phyloP scores from a whole-genome alignment of 2,329 filamentous ascomycete genomes.

The Capronia americana region DNA sequence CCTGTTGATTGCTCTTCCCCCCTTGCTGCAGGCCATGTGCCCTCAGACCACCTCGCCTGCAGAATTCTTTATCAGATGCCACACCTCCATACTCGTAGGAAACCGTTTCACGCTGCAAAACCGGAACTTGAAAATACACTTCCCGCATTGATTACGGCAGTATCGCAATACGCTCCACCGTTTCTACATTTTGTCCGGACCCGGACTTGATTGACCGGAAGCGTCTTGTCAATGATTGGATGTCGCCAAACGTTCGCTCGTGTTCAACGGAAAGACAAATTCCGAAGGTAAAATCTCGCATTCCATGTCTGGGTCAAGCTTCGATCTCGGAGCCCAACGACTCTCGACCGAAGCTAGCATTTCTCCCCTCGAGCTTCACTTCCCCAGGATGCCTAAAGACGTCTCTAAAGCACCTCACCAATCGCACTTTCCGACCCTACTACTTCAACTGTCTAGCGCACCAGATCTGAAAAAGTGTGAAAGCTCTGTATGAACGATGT shows the following conservation, averaged over 20 bases:
- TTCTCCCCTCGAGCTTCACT: conserved; percentile 5
- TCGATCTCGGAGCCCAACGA: conserved; percentile 10
- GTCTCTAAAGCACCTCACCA: conserved; percentile 5
- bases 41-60: conserved; percentile 3
- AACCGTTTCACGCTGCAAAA: not conserved
- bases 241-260: not conserved
- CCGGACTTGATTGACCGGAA: not conserved
- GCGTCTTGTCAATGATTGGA: not conserved
- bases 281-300: not conserved
- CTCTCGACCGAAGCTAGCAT: not conserved
- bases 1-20: not conserved
- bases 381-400: conserved; percentile 18
- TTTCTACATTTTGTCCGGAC: not conserved
- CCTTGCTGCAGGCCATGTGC: conserved; percentile 3
- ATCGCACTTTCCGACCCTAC: conserved; percentile 6
- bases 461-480: not conserved
- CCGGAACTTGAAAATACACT: not conserved
- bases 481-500: not conserved
- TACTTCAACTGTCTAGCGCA: conserved; percentile 16
- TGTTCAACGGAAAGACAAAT: not conserved
- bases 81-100: not conserved
- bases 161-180: not conserved
- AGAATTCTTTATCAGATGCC: conserved; percentile 1
- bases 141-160: not conserved
- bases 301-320: conserved; percentile 1